Evolutionary conservation across 164 flowering plant genomes (phyloP), one percentile per base, ranked within the genome.

Genomic region (Vitis riparia): DNA sequence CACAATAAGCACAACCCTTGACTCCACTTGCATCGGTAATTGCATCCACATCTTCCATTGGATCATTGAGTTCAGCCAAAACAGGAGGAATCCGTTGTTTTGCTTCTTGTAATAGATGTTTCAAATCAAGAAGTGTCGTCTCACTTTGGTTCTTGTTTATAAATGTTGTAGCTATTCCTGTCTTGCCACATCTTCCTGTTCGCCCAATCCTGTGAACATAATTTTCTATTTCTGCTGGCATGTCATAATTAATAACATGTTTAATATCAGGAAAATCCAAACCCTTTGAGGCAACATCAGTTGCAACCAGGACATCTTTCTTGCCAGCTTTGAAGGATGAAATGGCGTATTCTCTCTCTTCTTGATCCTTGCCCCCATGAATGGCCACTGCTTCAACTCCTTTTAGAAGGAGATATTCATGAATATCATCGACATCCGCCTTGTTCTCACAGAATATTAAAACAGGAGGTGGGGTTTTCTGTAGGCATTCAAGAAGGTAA

Each of bases 221-320:
- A 69, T 92, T 95, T 64, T 95, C 98, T 47, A 95, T 92, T 74
- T 95, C 99, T 47, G 96, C 96, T 11, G 97, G 99, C 99, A 95
- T 92, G 75, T 95, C 98, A 60, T 91, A 92, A 75, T 94, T 94
- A 60, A 94, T 89, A 1, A 94, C 98, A 77, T 92, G 97, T 64
- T 92, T 94, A 51, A 92, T 91, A 67, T 94, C 99, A 15, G 98
- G 97, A 75, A 94, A 94, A 76, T 94, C 98, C 76, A 94, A 68
- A 16, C 97, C 98, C 78, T 94, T 94, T 3, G 98, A 94, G 19
- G 98, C 98, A n/a, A 94, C 97, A 81, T 94, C 97, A 3, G 99
- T 94, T 3, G 98, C 99, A 68, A 94, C 99, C 75, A 94, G 76
- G 50, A 94, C 98, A 66, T 94, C 99, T 72, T 94, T 94, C 57